A percentile compares a stretch with the other conserved stretches of the same genome.
Evolutionary conservation across 176 grass and related monocot genomes (phyloP).

Genomic region (Puccinellia tenuiflora): DNA sequence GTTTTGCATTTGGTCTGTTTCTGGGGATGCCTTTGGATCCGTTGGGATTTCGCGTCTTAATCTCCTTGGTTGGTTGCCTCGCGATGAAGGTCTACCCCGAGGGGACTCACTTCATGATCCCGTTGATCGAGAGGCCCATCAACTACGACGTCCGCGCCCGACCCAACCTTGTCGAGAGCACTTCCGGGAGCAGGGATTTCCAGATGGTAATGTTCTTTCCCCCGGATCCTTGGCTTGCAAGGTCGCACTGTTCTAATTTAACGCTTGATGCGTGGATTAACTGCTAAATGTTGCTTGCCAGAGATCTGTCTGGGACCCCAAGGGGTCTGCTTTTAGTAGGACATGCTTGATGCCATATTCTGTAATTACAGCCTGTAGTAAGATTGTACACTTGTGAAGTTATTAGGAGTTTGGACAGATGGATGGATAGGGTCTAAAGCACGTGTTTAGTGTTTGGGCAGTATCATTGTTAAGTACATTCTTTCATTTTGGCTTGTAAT

Average conservation of each 20-base stretch:
- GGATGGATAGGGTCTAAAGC: not conserved
- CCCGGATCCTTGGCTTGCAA: not conserved
- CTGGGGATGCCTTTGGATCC: too few species aligned
- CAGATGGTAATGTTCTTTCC: constrained; percentile 48
- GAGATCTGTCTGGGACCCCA: not conserved
- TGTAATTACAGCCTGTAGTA: too few species aligned
- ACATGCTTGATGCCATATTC: not conserved
- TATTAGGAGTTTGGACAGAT: not conserved
- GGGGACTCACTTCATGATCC: constrained; percentile 81
- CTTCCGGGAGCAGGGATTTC: constrained; percentile 74
- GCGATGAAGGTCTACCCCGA: constrained; percentile 70
- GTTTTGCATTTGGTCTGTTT: too few species aligned
- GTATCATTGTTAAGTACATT: not conserved
- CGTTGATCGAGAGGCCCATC: constrained; percentile 82
- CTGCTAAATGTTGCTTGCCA: not conserved
- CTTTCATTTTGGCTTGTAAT: too few species aligned
- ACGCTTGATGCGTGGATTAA: not conserved
- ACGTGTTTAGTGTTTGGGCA: not conserved
- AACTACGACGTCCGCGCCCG: constrained; percentile 86
- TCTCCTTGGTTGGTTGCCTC: not conserved
- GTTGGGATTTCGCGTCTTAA: not conserved
- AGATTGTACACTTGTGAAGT: too few species aligned
- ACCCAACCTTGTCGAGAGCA: constrained; percentile 93
- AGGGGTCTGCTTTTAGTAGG: not conserved
- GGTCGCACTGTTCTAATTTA: not conserved